Evolutionary conservation across 352 stramenopile species (phyloP), one percentile per base, ranked within the genome.

Genomic region (Globisporangium orthogonon): DNA sequence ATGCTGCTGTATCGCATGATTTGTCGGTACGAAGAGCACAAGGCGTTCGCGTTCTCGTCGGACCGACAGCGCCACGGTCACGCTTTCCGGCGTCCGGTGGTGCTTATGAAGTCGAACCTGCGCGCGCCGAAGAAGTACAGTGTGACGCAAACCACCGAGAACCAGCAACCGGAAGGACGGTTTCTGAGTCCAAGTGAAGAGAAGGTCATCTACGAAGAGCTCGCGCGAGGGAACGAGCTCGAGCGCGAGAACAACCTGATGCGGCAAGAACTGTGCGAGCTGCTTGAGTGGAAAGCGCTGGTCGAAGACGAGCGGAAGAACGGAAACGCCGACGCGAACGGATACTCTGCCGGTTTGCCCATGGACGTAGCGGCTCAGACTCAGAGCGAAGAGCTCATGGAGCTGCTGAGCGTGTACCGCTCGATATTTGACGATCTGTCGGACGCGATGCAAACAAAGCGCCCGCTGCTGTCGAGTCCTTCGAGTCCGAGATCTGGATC

Each of bases 1-100:
- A 90, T 93, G 78, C 62, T 93, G 29, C 63, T 93, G 17, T 93
- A 93, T 55, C 75, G 83, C 11, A 93, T 93, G 81, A 89, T 93
- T 54, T 93, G 83, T 47, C 77, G 83, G 7, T 88, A 86, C 58
- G 83, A 93, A 67, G 83, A 93, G 58, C 86, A 90, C 52, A 90
- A 89, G 52, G 75, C 83, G 44, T 63, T 85, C 39, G 73, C 79
- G 7, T 89, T 84, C 33, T 67, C 77, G 31, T 72, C 70, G 3
- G 60, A 76, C 29, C 74, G 74, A 50, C 63, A 66, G 30, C 69
- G 50, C 41, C 37, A 52, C n/a, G 59, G 33, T n/a, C 60, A 29
- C 50, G 61, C 33, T 56, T 47, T 49, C 46, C 55, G 39, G 49
- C 60, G 29, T 43, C 61, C 58, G 9, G 50, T 59, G 35, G 37